Base-by-base conservation (phyloP, 805 yeast species). In the Candida wancherniae region DNA sequence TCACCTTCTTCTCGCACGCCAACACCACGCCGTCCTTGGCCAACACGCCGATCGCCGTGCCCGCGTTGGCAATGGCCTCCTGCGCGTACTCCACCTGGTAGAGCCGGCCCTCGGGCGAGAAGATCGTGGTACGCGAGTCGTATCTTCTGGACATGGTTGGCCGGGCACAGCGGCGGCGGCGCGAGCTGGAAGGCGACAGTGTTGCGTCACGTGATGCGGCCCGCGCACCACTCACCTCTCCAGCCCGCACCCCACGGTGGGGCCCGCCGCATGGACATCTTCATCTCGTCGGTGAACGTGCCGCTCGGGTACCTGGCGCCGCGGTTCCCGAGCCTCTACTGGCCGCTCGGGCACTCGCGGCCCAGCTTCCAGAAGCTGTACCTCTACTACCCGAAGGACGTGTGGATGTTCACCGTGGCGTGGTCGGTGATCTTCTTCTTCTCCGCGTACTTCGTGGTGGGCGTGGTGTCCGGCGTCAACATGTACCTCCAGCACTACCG, bases 61-160 rank as follows among this genome's bases (percentile, higher is more conserved):
- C 90, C 6, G 92, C 92, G 50, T 77, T 82, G 32, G 83, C 75
- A 42, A 82, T 82, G 12, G 90, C 88, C 58, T 92, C 97, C 54
- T 87, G 76, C 3, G 97, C 98, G 51, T 92, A 92, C 61, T 92
- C 98, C 13, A 87, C 90, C 65, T 92, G 99, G 63, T 92, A 92
- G 36, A 92, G 72, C 62, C 98, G 77, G 22, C 99, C 99, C 58
- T 92, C 99, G 7, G 99, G 99, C 22, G 97, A 90, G 66, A 92
- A 92, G 53, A 92, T 94, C 4, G 98, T 92, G 30, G 99, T 92
- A 73, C 99, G 78, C 40, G 95, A 83, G 65, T 92, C 99, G 86
- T 92, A 92, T 75, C 99, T 80, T 82, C 97, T 83, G 48, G 96
- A 85, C 80, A 75, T 74, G 22, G 19, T 34, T n/a, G n/a, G n/a